Evolutionary conservation across 768 basidiomycete genomes (phyloP).

Genomic region (Mycena maculata): DNA sequence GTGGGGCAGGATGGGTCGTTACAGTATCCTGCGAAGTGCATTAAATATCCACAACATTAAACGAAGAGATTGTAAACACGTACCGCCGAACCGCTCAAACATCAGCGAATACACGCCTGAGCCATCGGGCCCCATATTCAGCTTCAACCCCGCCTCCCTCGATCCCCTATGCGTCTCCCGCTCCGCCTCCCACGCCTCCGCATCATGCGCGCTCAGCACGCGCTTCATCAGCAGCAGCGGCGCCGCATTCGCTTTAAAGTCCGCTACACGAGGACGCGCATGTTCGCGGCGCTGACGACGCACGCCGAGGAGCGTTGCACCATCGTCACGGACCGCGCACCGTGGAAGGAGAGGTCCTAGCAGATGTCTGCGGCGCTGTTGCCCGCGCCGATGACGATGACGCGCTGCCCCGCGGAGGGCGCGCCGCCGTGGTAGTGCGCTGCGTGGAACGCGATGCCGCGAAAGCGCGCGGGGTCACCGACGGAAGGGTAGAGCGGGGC

Average conservation of each 20-base stretch:
- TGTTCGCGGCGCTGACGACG: constrained; percentile 37
- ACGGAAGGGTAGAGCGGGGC: constrained; percentile 45
- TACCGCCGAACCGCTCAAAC: constrained; percentile 25
- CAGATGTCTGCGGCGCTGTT: constrained; percentile 53
- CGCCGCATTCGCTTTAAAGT: constrained; percentile 32
- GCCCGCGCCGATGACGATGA: constrained; percentile 55
- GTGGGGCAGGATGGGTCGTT: neutral
- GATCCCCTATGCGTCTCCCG: constrained; percentile 13
- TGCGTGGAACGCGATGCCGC: constrained; percentile 48
- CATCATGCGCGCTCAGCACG: constrained; percentile 19
- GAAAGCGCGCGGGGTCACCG: constrained; percentile 41
- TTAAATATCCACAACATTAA: neutral
- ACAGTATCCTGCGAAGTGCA: constrained; percentile 21
- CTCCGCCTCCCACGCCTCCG: constrained; percentile 15
- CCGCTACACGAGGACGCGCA: constrained; percentile 32
- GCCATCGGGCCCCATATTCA: constrained; percentile 16
- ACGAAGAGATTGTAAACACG: neutral
- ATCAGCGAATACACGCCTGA: constrained; percentile 13
- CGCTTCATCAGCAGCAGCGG: constrained; percentile 11
- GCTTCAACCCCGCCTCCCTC: constrained; percentile 10
- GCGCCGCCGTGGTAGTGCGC: constrained; percentile 42
- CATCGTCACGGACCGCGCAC: constrained; percentile 52
- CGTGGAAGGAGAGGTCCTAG: constrained; percentile 48
- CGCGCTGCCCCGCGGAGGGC: constrained; percentile 46
- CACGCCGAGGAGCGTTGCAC: constrained; percentile 55